Evolutionary conservation across 208 protist genomes (phyloP).

Genomic region (Hexamita inflata): DNA sequence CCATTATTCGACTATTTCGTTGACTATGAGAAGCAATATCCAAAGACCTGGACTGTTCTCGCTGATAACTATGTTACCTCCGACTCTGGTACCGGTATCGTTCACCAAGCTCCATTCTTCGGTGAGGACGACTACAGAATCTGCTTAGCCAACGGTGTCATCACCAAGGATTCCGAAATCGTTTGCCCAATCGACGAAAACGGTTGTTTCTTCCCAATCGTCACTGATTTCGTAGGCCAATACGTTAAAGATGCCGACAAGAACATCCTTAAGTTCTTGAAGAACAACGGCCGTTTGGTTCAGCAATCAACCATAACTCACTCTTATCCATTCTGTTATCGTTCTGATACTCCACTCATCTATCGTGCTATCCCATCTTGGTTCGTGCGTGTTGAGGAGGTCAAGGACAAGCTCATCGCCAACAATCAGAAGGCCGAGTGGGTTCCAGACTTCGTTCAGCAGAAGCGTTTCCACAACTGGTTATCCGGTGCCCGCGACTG

Average conservation of each 20-base stretch:
- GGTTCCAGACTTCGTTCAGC: conserved; percentile 85
- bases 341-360: conserved; percentile 87
- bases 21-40: conserved; percentile 6
- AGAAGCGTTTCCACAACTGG: conserved; percentile 96
- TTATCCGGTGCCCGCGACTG: conserved; percentile 46
- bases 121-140: conserved; percentile 93
- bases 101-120: conserved; percentile 94
- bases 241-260: conserved; percentile 90
- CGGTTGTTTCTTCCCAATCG: conserved; percentile 78
- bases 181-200: conserved; percentile 93
- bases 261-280: conserved; percentile 76
- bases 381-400: conserved; percentile 87
- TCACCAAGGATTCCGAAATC: conserved; percentile 57
- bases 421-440: conserved; percentile 35
- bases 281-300: conserved; percentile 67
- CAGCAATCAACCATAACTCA: conserved; percentile 70
- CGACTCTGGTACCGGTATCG: conserved; percentile 92
- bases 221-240: conserved; percentile 67
- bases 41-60: conserved; percentile 71
- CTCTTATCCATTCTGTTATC: conserved; percentile 98
- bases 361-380: conserved; percentile 84
- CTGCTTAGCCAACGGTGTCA: conserved; percentile 74
- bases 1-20: conserved; percentile 33
- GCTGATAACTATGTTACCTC: conserved; percentile 83
- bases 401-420: conserved; percentile 66